Evolutionary conservation across 139 green algal genomes (phyloP).

Genomic region (Picochlorum sp.): DNA sequence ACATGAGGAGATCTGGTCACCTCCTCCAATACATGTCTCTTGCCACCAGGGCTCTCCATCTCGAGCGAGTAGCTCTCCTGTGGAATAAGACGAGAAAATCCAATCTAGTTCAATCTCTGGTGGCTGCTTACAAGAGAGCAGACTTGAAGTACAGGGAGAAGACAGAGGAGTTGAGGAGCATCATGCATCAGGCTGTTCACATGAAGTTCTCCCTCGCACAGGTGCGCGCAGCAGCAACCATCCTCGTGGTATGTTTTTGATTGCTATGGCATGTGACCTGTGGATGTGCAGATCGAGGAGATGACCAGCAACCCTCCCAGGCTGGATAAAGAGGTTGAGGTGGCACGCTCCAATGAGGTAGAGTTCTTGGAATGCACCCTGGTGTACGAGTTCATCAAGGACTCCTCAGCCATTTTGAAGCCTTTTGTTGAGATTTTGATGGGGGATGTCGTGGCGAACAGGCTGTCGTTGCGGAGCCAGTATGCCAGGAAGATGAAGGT

Average conservation of each 20-base stretch:
- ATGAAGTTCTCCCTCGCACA: constrained; percentile 3
- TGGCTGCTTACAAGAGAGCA: constrained; percentile 3
- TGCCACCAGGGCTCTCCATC: constrained; percentile 3
- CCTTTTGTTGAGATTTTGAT: constrained; percentile 5
- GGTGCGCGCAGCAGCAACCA: not conserved
- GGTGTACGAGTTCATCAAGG: constrained; percentile 3
- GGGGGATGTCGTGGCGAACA: constrained; percentile 3
- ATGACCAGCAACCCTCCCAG: constrained; percentile 1
- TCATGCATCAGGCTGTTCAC: constrained; percentile 5
- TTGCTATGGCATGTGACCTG: not conserved
- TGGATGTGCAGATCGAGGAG: constrained; percentile 6
- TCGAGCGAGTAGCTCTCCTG: not conserved
- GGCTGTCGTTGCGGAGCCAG: constrained; percentile 2
- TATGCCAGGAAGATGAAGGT: constrained; percentile 3
- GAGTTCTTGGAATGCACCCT: constrained; percentile 5
- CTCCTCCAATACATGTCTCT: constrained; percentile 3
- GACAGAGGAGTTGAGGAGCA: not conserved
- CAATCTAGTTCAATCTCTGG: constrained; percentile 1
- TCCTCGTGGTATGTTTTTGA: not conserved
- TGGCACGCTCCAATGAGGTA: constrained; percentile 1
- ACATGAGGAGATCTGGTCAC: not conserved
- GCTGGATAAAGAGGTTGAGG: not conserved
- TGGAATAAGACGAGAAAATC: not conserved
- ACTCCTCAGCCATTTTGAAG: constrained; percentile 1
- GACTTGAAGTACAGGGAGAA: constrained; percentile 4